Evolutionary conservation across 768 basidiomycete genomes (phyloP).

Genomic region (Phallus indusiatus): DNA sequence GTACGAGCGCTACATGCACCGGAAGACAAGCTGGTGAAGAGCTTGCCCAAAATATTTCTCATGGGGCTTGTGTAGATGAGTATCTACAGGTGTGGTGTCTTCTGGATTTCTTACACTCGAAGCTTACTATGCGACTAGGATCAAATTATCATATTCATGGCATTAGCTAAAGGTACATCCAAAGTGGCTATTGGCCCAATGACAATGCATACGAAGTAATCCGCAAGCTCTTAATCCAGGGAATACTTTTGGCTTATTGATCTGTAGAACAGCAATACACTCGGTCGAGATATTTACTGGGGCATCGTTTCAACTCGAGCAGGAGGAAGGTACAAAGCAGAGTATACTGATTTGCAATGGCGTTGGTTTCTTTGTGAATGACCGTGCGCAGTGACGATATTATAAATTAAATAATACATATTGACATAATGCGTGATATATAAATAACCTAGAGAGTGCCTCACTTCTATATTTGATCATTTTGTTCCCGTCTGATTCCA

Average conservation of each 20-base stretch:
- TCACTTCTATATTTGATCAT: slow-evolving; percentile 11
- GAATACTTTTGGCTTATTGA: background rate
- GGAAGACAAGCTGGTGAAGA: slow-evolving; percentile 56
- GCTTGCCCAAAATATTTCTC: slow-evolving; percentile 43
- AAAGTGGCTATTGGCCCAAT: slow-evolving; percentile 46
- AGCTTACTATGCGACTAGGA: slow-evolving; percentile 34
- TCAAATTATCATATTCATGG: slow-evolving; percentile 71
- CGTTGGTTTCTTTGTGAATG: background rate
- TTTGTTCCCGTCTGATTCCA: slow-evolving; percentile 53
- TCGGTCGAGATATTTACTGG: slow-evolving; percentile 58
- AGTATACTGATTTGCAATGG: slow-evolving; percentile 12
- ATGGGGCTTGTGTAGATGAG: slow-evolving; percentile 69
- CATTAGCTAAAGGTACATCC: slow-evolving; percentile 58
- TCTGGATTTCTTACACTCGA: background rate
- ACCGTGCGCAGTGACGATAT: background rate
- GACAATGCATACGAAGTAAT: slow-evolving; percentile 60
- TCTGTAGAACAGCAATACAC: slow-evolving; percentile 55
- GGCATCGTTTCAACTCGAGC: slow-evolving; percentile 46
- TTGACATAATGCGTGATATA: background rate
- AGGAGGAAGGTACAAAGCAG: slow-evolving; percentile 32
- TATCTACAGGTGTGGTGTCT: slow-evolving; percentile 38
- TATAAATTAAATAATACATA: slow-evolving; percentile 12
- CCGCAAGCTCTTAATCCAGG: slow-evolving; percentile 9
- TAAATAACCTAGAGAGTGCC: background rate
- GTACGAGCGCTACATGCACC: slow-evolving; percentile 33